Conservation (phyloP, 1,139 yeast species). For the Kodamaea plutei region DNA sequence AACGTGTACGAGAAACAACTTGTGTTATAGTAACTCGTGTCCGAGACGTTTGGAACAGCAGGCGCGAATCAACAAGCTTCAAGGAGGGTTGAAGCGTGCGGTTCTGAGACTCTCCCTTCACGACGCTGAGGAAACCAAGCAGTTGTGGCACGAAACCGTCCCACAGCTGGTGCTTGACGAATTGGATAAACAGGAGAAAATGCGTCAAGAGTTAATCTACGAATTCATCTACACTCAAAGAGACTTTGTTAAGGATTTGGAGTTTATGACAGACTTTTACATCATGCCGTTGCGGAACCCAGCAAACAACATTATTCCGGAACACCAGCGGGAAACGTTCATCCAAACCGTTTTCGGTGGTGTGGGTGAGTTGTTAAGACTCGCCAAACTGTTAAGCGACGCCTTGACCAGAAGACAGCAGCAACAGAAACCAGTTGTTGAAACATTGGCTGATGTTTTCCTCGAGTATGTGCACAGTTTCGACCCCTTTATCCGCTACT, state of each 20-base stretch:
- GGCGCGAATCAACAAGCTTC: constrained; percentile 84
- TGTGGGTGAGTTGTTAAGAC: constrained; percentile 79
- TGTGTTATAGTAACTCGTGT: constrained; percentile 96
- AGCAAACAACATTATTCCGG: constrained; percentile 77
- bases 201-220: constrained; percentile 92
- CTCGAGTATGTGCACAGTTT: constrained; percentile 79
- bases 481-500: constrained; percentile 88
- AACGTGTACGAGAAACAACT: constrained; percentile 81
- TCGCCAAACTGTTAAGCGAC: constrained; percentile 82
- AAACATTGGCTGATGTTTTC: constrained; percentile 82
- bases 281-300: constrained; percentile 82
- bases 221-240: constrained; percentile 93
- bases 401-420: constrained; percentile 88
- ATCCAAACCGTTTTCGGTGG: constrained; percentile 90
- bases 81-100: constrained; percentile 81
- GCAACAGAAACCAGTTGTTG: constrained; percentile 74
- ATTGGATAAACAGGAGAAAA: constrained; percentile 79
- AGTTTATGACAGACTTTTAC: constrained; percentile 89
- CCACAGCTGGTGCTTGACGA: constrained; percentile 75
- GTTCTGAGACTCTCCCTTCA: constrained; percentile 76
- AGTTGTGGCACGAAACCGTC: constrained; percentile 93
- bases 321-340: constrained; percentile 83
- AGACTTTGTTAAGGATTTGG: constrained; percentile 91
- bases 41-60: constrained; percentile 96
- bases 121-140: constrained; percentile 77